These are phyloP conservation scores for Pythium insidiosum DNA, from an alignment of 352 stramenopile genomes.

Conservation along the genomic window DNA sequence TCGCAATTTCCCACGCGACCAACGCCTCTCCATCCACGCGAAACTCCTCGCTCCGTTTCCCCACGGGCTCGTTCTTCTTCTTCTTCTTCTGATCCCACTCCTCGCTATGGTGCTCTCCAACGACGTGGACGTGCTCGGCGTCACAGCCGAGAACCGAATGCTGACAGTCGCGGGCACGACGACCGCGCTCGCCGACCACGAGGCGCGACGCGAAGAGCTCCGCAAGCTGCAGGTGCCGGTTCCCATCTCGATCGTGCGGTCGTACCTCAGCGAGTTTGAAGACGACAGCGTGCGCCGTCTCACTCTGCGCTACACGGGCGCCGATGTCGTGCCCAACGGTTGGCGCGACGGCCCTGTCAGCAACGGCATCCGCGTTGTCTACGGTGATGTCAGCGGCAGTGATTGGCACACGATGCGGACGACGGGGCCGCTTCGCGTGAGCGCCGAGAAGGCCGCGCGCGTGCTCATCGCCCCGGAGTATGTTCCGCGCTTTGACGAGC, in stretches of 20 bases:
- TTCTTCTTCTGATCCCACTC: neutral
- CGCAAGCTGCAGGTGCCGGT: conserved; percentile 41
- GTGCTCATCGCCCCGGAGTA: conserved; percentile 46
- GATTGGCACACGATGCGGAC: conserved; percentile 75
- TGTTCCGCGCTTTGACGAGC: conserved; percentile 73
- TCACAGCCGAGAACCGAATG: no score
- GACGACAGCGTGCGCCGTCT: conserved; percentile 46
- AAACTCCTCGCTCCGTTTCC: neutral
- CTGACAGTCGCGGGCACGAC: no score
- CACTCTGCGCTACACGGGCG: conserved; percentile 43
- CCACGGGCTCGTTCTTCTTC: neutral
- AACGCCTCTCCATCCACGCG: neutral
- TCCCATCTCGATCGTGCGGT: conserved; percentile 36
- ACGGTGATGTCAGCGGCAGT: conserved; percentile 48
- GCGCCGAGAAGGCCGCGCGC: conserved; percentile 34
- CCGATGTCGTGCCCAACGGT: conserved; percentile 50
- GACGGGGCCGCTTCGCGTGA: conserved; percentile 45
- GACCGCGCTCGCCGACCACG: no score
- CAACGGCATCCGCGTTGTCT: conserved; percentile 69
- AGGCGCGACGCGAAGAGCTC: no score
- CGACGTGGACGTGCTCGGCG: neutral
- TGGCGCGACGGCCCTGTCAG: conserved; percentile 58
- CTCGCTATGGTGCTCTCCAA: conserved; percentile 3
- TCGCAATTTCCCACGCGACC: no score
- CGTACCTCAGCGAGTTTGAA: conserved; percentile 40